Base-by-base conservation (phyloP, 2,329 filamentous ascomycete genomes). In the Geoglossum cookeanum region DNA sequence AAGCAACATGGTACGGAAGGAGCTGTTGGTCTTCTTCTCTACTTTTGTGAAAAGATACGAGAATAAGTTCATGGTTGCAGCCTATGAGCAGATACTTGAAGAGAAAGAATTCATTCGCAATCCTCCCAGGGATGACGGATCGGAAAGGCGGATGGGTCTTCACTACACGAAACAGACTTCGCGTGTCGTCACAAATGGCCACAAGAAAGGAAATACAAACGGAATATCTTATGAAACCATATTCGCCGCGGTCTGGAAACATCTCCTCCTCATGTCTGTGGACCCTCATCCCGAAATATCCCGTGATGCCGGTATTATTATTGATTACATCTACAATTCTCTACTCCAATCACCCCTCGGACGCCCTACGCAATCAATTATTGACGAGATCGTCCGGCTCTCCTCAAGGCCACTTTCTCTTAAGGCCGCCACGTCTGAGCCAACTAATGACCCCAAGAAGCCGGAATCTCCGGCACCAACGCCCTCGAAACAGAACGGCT, bases 251-350 rank as follows among this genome's bases (percentile, higher is more conserved):
- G 85, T 94, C 60, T 98, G 92, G 92, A 92, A 94, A 68, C 87
- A 96, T 65, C 77, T 94, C 48, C 74, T 96, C 59, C 87, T 94
- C 60, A 77, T 97, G 68, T 91, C 88, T 49, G 87, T 94, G 17
- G 92, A 98, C 66, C 91, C 92, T 45, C 90, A 96, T 66, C 89
- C 91, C 1, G 91, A 97, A 66, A 87, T 97, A 37, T 86, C 94
- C 61, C 79, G 84, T 62, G 86, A 92, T 67, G 91, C 89, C 8
- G 83, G 81, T 4, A 76, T 84, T n/a, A 82, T 97, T 49, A 80
- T 94, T 33, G 92, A 98, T 68, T 87, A 85, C 64, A 78, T 97
- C 30, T 83, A 96, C 65, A 78, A 85, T 55, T 78, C 82, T 0
- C 74, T 98, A 11, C 71, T 95, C 4, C 79, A 84, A 55, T 96